A percentile compares a stretch with the other conserved stretches of the same genome.
Evolutionary conservation across 176 grass and related monocot genomes (phyloP).

Genomic region (Triticum turgidum): DNA sequence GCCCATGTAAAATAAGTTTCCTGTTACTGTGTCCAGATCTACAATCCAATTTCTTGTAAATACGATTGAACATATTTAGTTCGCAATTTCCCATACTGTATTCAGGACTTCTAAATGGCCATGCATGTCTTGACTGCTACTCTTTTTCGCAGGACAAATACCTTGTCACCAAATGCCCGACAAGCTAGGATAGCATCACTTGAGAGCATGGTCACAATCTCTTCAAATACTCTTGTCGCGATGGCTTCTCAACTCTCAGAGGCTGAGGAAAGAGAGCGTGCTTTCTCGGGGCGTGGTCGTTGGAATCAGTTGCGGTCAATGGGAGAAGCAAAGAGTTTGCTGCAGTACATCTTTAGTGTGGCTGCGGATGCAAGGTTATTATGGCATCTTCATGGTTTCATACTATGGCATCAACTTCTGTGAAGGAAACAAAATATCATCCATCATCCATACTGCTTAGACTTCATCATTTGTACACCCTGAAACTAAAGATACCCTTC

Average conservation of each 20-base stretch:
- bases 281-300: slow-evolving; percentile 75
- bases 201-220: slow-evolving; percentile 97
- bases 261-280: slow-evolving; percentile 96
- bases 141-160: slow-evolving; percentile 56
- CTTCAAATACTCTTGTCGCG: slow-evolving; percentile 85
- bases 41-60: slow-evolving; percentile 1
- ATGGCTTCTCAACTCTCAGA: slow-evolving; percentile 98
- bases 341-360: slow-evolving; percentile 84
- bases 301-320: slow-evolving; percentile 95
- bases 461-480: slow-evolving; percentile 1
- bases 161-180: slow-evolving; percentile 81
- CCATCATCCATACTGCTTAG: neutral
- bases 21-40: neutral
- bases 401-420: neutral
- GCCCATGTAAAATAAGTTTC: neutral
- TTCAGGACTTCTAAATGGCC: neutral
- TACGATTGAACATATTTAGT: neutral
- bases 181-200: slow-evolving; percentile 84
- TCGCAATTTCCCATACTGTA: neutral
- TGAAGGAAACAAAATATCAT: neutral
- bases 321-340: slow-evolving; percentile 86
- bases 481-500: slow-evolving; percentile 7
- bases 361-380: slow-evolving; percentile 85
- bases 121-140: slow-evolving; percentile 27
- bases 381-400: slow-evolving; percentile 16